Base-by-base conservation (phyloP, 345 rosid species). In the Corymbia maculata region DNA sequence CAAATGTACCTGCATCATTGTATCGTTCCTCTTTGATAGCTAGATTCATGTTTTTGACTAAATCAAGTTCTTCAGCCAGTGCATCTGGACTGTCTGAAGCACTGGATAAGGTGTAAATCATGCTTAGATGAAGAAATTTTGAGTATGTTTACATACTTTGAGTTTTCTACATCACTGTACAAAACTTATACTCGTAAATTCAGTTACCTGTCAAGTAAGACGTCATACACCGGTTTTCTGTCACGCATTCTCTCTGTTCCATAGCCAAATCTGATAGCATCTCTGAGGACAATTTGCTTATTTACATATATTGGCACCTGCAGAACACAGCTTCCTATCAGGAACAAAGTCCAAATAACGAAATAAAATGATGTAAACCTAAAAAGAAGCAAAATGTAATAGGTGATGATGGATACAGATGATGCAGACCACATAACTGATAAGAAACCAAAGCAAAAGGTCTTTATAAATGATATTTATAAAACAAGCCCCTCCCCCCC, bases 291-390 rank as follows among this genome's bases (percentile, higher is more conserved):
- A 90, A 97, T 94, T 92, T 94, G 90, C 94, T 93, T 97, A 90
- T 91, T 94, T 80, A 97, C 96, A 92, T 92, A 95, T 91, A 97
- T 94, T 32, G 99, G 99, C 88, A 96, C 98, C 99, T 97, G 96
- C 88, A 89, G 87, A 47, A 51, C 79, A 64, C 84, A 91, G 85
- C 87, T 45, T 85, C 51, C 52, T 52, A 86, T 52, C 49, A 53
- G 57, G 64, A 86, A 53, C 64, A 85, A 85, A 85, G 64, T 36
- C 30, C 47, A n/a, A 21, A 51, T 19, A 3, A 75, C 0, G 14
- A 36, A 36, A 75, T 42, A 42, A 75, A 75, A 36, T 75, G 7
- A 13, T 42, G 49, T 75, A 44, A 19, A 32, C 49, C 82, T 36
- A 75, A 36, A 19, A 75, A 75, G 82, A 42, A 49, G 49, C 82